Conservation (phyloP, 257 asterid genomes). For the Leptodermis oblonga region DNA sequence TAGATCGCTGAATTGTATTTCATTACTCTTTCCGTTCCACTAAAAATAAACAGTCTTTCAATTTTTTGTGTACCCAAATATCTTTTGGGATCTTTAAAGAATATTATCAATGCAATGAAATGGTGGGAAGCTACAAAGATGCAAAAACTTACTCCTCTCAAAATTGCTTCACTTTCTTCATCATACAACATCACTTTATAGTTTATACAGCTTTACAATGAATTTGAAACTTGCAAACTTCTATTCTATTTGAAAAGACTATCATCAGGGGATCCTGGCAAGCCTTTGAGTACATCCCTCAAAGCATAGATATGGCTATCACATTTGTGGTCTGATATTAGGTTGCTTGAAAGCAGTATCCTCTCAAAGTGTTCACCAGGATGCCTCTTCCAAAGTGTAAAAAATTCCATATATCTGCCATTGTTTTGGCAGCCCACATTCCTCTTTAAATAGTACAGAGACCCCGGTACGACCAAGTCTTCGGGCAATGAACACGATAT, state of each 20-base stretch:
- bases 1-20: too few species aligned
- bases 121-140: too few species aligned
- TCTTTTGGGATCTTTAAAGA: too few species aligned
- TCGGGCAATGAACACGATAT: constrained; percentile 22
- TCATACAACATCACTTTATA: too few species aligned
- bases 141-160: too few species aligned
- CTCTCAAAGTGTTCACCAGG: constrained; percentile 81
- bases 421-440: constrained; percentile 33
- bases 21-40: too few species aligned
- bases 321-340: constrained; percentile 84
- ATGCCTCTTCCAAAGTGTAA: constrained; percentile 64
- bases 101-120: too few species aligned
- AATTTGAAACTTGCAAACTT: neutral
- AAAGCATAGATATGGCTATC: constrained; percentile 81
- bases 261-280: constrained; percentile 48
- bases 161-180: too few species aligned
- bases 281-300: constrained; percentile 85
- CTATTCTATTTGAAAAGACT: constrained; percentile 25
- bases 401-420: constrained; percentile 34
- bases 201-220: constrained; percentile 5
- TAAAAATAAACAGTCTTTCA: too few species aligned
- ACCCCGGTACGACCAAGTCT: constrained; percentile 75
- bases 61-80: too few species aligned
- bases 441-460: constrained; percentile 62
- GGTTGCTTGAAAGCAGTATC: constrained; percentile 73